Evolutionary conservation across 306 rosid genomes (phyloP), one percentile per base, ranked within the genome.

Genomic region (Pachyrhizus erosus): DNA sequence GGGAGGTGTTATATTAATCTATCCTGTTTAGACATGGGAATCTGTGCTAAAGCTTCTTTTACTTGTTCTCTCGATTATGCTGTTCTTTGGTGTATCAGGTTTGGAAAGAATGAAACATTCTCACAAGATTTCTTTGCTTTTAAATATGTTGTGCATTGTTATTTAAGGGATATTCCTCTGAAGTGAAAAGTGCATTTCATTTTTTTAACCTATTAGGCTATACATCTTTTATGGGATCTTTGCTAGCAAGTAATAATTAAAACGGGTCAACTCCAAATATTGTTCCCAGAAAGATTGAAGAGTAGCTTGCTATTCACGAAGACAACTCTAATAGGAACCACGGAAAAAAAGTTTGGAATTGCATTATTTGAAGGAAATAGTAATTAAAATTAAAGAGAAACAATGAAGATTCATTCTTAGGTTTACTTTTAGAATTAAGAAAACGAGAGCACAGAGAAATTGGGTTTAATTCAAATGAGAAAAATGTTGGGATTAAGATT

Each of bases 141-240:
- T 27, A 72, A 46, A 18, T 18, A 55, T 54, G 20, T 39, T 21
- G 21, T 33, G 67, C 66, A 51, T 75, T 40, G 80, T 26, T 39
- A 60, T 39, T 75, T 75, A 39, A 58, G 20, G 42, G 1, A 21
- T 15, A 43, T 60, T 74, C 57, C 70, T 23, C 14, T 24, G 17
- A 57, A 39, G 51, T 75, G 70, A 57, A 58, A 52, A 58, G 27
- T 42, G 42, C 21, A 27, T 60, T 61, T 29, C 21, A 21, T 39
- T 9, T 21, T 58, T 76, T 10, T 62, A 45, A 26, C 81, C 45
- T 46, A 43, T 26, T 27, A 60, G 71, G 29, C 71, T 76, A 37
- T 26, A 40, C 10, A 5, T 49, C 5, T 49, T 46, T 49, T 5
- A 49, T 49, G 55, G 21, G 21, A 49, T 17, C 21, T 49, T 1